phyloP scores from a whole-genome alignment of 2,329 filamentous ascomycete species.

The Arthrobotrys sphaeroides region DNA sequence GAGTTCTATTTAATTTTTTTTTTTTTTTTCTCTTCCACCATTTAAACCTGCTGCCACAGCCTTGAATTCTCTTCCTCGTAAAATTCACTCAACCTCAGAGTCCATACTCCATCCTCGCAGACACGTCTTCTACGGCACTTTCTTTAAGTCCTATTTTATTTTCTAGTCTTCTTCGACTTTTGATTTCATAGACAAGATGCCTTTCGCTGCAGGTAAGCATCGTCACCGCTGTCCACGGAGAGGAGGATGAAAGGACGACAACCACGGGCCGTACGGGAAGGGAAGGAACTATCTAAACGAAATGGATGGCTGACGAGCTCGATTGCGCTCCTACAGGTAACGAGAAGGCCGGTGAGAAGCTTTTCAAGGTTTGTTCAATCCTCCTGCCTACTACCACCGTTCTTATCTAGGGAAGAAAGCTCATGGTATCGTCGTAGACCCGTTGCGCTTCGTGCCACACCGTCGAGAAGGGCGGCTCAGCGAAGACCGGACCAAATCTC shows the following conservation, averaged over 20 bases:
- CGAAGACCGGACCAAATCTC: slow-evolving; percentile 98
- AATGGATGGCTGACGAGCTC: neutral
- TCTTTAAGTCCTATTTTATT: slow-evolving; percentile 2
- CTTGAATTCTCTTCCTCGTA: neutral
- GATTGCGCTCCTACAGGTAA: slow-evolving; percentile 72
- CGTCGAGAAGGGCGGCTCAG: slow-evolving; percentile 84
- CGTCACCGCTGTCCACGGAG: neutral
- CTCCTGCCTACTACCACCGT: neutral
- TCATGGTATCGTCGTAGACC: slow-evolving; percentile 66
- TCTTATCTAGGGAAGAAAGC: slow-evolving; percentile 9
- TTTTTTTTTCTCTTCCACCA: slow-evolving; percentile 29
- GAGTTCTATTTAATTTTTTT: slow-evolving; percentile 31
- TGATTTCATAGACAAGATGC: slow-evolving; percentile 54
- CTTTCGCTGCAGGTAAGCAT: slow-evolving; percentile 55
- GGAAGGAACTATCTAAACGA: neutral
- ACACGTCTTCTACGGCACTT: slow-evolving; percentile 22
- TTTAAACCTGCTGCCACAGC: slow-evolving; percentile 7
- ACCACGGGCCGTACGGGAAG: neutral
- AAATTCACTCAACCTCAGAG: slow-evolving; percentile 38
- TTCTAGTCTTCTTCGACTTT: slow-evolving; percentile 39
- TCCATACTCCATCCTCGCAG: neutral
- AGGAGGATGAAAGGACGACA: neutral
- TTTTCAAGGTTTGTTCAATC: slow-evolving; percentile 79
- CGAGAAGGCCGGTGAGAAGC: slow-evolving; percentile 93
- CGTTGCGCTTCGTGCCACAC: slow-evolving; percentile 99